A percentile compares a stretch with the other conserved stretches of the same genome.
These are phyloP conservation scores for Neurospora sp. DNA, from an alignment of 495 filamentous ascomycete genomes.

Conservation along the genomic window DNA sequence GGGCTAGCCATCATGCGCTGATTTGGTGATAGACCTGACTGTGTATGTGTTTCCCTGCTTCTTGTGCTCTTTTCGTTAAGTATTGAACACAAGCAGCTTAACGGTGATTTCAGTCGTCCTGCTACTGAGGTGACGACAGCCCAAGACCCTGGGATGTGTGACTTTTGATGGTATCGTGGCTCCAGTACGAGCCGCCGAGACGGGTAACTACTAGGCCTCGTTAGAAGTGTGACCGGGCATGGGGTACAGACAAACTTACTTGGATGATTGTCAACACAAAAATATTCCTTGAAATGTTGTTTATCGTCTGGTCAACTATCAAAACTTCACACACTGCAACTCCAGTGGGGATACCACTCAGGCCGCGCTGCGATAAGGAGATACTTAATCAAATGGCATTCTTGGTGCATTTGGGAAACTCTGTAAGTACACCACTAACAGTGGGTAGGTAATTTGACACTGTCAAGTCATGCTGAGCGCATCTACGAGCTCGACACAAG, in stretches of 20 bases:
- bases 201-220: neutral
- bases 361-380: neutral
- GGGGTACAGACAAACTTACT: neutral
- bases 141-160: neutral
- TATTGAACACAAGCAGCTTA: neutral
- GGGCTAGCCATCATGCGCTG: neutral
- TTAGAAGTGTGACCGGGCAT: neutral
- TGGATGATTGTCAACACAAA: neutral
- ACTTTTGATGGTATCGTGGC: neutral
- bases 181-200: neutral
- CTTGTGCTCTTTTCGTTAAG: neutral
- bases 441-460: neutral
- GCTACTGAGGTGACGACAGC: neutral
- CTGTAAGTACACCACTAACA: neutral
- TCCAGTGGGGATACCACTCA: neutral
- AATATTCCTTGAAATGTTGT: neutral
- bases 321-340: neutral
- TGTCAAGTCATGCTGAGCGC: neutral
- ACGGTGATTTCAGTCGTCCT: neutral
- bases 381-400: neutral
- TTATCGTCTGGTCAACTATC: neutral
- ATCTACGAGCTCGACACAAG: neutral
- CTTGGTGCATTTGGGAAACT: neutral
- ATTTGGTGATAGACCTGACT: neutral
- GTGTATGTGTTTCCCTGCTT: neutral